These are phyloP conservation scores for Lathyrus tuberosus DNA, from an alignment of 306 rosid genomes.

Conservation along the genomic window DNA sequence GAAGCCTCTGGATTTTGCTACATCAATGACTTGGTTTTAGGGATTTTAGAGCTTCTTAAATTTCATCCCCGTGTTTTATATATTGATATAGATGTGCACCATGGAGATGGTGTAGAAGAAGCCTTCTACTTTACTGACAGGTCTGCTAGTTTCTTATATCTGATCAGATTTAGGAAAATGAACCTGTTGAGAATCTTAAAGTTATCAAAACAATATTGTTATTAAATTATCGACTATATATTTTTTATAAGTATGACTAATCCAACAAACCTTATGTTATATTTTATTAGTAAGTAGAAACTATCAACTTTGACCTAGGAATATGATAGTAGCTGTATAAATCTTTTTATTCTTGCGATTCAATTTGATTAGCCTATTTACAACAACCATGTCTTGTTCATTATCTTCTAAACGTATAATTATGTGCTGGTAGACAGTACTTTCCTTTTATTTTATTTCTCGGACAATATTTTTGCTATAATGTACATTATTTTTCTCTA, in stretches of 20 bases:
- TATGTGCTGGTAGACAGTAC: constrained; percentile 23
- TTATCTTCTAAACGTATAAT: constrained; percentile 21
- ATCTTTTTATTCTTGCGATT: constrained; percentile 25
- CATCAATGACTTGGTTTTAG: constrained; percentile 96
- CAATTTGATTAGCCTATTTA: constrained; percentile 1
- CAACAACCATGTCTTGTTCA: constrained; percentile 19
- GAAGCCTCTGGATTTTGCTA: constrained; percentile 99
- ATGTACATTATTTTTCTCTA: constrained; percentile 30
- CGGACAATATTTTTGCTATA: constrained; percentile 8
- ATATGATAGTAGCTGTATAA: constrained; percentile 14
- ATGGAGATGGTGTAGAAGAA: constrained; percentile 99
- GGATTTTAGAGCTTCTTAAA: constrained; percentile 95
- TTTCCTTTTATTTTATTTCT: constrained; percentile 23
- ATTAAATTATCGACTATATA: not conserved
- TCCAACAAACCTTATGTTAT: constrained; percentile 13
- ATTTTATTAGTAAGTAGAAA: not conserved
- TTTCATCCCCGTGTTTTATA: constrained; percentile 93
- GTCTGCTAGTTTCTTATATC: constrained; percentile 46
- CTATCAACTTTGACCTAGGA: constrained; percentile 9
- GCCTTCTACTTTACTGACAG: constrained; percentile 98
- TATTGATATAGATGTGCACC: constrained; percentile 98
- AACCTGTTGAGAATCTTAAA: constrained; percentile 15
- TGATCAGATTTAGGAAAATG: constrained; percentile 26
- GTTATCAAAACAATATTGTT: constrained; percentile 16
- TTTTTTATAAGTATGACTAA: constrained; percentile 23